Evolutionary conservation across 2,329 filamentous ascomycete species (phyloP), one percentile per base, ranked within the genome.

Genomic region (Aureobasidium sp.): DNA sequence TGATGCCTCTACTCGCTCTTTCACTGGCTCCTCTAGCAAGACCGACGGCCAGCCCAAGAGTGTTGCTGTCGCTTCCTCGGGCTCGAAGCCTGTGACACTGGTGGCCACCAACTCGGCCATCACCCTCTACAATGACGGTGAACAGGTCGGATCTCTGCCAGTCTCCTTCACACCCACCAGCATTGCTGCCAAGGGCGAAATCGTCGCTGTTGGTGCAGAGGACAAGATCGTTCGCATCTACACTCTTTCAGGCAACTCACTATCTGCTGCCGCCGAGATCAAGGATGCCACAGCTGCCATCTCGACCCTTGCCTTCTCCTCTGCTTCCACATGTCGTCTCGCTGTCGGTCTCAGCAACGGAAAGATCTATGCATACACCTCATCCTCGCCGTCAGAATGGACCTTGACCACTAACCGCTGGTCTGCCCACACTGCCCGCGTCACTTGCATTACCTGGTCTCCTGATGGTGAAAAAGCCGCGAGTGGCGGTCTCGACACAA

Each of bases 401-500:
- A 84, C 85, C 51, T 77, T 96, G 12, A 87, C 88, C 53, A 94
- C 90, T 8, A 91, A 96, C 74, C 81, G 87, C 64, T 90, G 87
- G 87, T 86, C 84, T 2, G 86, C 86, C 15, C 87, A 90, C 69
- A 88, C 86, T 1, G 86, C 82, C 8, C 81, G 87, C 51, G 82
- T 90, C 51, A 88, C 84, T 15, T 81, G 80, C 51, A 80, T 90
- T 61, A 80, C 87, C 15, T 99, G 94, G 94, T 90, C 92, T 69
- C 79, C 82, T 20, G 83, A 84, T 20, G 89, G 88, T 14, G 88
- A 87, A 25, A 89, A 91, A 71, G 87, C 92, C 2, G 90, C 86
- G 22, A 96, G 89, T 72, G 93, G 92, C 14, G 88, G 86, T 49
- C 78, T 99, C 55, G 94, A 99, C 73, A 97, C 93, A 0, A 91